Base-by-base conservation (phyloP, 805 yeast genomes). In the Lipomyces kockii region DNA sequence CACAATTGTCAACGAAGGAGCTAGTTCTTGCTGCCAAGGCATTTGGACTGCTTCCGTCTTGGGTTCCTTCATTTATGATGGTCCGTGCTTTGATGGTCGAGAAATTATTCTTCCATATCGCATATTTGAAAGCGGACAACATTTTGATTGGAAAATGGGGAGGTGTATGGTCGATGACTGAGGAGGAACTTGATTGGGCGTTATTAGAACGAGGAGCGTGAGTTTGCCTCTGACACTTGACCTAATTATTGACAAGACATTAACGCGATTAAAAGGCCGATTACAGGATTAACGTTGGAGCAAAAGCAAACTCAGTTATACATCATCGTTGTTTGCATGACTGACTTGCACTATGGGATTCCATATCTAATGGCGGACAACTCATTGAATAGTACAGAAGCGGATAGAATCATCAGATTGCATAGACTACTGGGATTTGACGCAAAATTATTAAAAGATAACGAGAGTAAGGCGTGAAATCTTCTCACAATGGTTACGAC, bases 71-170 rank as follows among this genome's bases (percentile, higher is more conserved):
- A 0, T 9, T 35, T 2, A 55, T 81, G 11, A 80, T 78, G 55
- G 81, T 84, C 0, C 80, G 78, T 43, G 68, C 77, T 0, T 72
- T 74, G n/a, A 76, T 85, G 53, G 76, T 86, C 17, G 71, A 73
- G 34, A 73, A 77, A 14, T 74, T 87, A 43, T 80, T 81, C 32
- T 67, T 71, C 8, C 79, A 85, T 72, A 79, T 80, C 73, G 82
- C 82, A 66, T 83, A 84, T 70, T 76, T 87, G 59, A 72, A 74
- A 17, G 85, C 86, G 37, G 90, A 87, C 73, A 84, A 87, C 73
- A 81, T 81, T 56, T 73, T 83, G 57, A 74, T 83, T 11, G 57
- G 78, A 22, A 66, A 79, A 55, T 81, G 78, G 66, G 84, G 84
- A 12, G 83, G 84, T 53, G 79, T 86, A 0, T 82, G 86, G 83